phyloP scores from a whole-genome alignment of 1,284 basidiomycete species.

The Farysia itapuensis region DNA sequence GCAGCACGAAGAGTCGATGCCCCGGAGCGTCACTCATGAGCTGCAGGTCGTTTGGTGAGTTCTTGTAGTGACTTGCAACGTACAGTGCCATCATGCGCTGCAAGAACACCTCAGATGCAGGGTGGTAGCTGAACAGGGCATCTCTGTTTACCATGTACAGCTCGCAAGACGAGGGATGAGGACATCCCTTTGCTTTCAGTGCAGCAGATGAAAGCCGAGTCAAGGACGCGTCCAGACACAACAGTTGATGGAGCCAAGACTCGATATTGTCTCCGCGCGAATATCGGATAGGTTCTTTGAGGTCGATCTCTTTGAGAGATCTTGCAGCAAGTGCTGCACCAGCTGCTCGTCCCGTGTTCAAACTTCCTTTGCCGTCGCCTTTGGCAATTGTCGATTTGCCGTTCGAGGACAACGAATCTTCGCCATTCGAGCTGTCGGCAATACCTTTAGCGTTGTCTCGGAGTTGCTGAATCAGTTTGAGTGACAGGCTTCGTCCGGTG shows the following conservation, averaged over 20 bases:
- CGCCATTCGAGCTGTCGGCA: conserved; percentile 37
- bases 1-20: conserved; percentile 91
- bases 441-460: conserved; percentile 71
- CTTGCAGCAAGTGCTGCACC: conserved; percentile 66
- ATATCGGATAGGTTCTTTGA: conserved; percentile 94
- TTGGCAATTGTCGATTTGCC: conserved; percentile 63
- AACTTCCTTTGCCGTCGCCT: conserved; percentile 48
- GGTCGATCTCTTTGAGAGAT: conserved; percentile 86
- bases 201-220: conserved; percentile 64
- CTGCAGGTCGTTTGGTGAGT: conserved; percentile 96
- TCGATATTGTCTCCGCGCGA: conserved; percentile 83
- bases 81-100: conserved; percentile 98
- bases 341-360: conserved; percentile 32
- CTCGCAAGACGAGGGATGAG: conserved; percentile 90
- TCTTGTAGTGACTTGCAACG: conserved; percentile 97
- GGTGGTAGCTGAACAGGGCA: conserved; percentile 95
- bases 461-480: conserved; percentile 96
- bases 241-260: conserved; percentile 85
- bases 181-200: conserved; percentile 60
- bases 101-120: conserved; percentile 92
- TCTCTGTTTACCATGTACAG: conserved; percentile 95
- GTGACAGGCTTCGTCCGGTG: conserved; percentile 91
- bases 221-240: conserved; percentile 91
- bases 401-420: conserved; percentile 63
- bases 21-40: conserved; percentile 94